Evolutionary conservation across 2,329 filamentous ascomycete genomes (phyloP), one percentile per base, ranked within the genome.

Genomic region (Arthrinium puccinioides): DNA sequence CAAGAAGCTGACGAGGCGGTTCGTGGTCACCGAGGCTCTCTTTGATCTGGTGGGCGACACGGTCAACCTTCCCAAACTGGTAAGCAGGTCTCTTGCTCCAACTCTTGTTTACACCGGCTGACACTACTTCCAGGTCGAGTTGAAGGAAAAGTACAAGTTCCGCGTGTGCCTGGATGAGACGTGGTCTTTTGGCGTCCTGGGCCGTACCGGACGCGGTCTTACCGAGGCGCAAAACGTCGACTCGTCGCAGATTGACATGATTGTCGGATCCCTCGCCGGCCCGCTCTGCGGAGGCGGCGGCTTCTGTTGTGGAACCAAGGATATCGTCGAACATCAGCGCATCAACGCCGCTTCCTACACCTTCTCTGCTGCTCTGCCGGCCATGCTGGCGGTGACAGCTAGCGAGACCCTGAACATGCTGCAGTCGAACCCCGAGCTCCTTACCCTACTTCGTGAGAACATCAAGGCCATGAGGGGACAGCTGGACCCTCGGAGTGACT

Each of bases 171-270:
- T 98, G 25, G 92, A 98, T 60, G 92, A 98, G 68, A 95, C 89
- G 2, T 94, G 87, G 83, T 96, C 89, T 1, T 98, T 97, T 57
- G 94, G 90, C 42, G 85, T 97, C 14, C 75, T 98, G 5, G 92
- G 92, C 32, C 77, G 88, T 44, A 95, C 87, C 19, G 94, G 92
- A 15, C 82, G 88, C 36, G 92, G 92, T 41, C 72, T 97, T 26
- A 97, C 92, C 1, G 94, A 98, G 66, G 87, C 90, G 6, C 92
- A 97, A 56, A 95, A 97, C 51, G 90, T 98, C 14, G 92, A 97
- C 57, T 81, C 90, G 1, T 79, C 83, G 9, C 85, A 94, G 56
- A 82, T 98, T 34, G 92, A 98, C 66, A 96, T 98, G 88, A 90
- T 98, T 48, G 77, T 97, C 36, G 92, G 94, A 29, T 94, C 87